Conservation (phyloP, 306 rosid genomes). For the Oxytropis ochrocephala region DNA sequence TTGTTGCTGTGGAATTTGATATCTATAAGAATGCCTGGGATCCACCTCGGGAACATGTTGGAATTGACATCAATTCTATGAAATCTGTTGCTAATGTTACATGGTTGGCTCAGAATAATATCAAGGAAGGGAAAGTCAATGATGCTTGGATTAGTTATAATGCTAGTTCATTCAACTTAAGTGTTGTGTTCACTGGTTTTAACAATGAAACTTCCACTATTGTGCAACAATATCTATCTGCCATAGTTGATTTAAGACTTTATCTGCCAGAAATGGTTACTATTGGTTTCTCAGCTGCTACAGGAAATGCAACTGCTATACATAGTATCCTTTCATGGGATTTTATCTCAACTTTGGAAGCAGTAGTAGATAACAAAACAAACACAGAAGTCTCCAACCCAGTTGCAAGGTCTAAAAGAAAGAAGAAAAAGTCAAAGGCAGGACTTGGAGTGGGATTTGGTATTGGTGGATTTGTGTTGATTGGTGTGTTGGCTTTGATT, state of each 20-base stretch:
- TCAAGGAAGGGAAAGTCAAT: constrained; percentile 11
- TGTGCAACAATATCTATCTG: neutral
- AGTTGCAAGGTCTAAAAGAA: neutral
- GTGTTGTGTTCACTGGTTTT: constrained; percentile 23
- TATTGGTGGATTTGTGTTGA: constrained; percentile 1
- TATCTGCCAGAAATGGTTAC: constrained; percentile 32
- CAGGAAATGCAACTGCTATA: neutral
- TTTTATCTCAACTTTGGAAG: constrained; percentile 22
- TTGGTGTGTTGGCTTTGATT: neutral
- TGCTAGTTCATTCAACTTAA: constrained; percentile 25
- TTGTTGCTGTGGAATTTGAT: constrained; percentile 54
- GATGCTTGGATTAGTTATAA: constrained; percentile 32
- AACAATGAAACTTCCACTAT: neutral
- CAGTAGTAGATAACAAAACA: neutral
- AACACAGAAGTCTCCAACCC: neutral
- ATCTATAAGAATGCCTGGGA: constrained; percentile 7
- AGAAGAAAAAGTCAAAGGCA: neutral
- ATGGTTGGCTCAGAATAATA: constrained; percentile 17
- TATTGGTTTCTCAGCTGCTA: constrained; percentile 35
- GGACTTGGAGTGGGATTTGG: constrained; percentile 16
- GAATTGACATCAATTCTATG: constrained; percentile 38
- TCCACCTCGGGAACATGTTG: constrained; percentile 29
- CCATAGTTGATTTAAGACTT: constrained; percentile 25
- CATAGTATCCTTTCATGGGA: constrained; percentile 12
- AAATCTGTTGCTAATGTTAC: constrained; percentile 6